These are phyloP conservation scores for Volutella citrinella DNA, from an alignment of 2,329 filamentous ascomycete genomes.

Conservation along the genomic window DNA sequence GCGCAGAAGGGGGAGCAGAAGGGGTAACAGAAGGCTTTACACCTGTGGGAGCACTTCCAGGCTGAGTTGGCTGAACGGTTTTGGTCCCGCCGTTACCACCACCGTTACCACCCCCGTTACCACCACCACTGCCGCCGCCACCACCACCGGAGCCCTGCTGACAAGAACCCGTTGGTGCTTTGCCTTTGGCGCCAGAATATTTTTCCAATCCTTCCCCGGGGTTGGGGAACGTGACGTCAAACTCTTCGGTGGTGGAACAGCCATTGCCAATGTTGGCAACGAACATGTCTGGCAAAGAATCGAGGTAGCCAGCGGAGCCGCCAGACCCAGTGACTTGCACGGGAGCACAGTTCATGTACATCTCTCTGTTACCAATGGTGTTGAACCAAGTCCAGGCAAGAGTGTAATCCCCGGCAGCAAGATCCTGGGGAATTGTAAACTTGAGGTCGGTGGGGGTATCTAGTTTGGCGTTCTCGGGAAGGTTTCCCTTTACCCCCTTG, in stretches of 20 bases:
- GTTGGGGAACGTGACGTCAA: slow-evolving; percentile 59
- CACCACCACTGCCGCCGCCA: slow-evolving; percentile 6
- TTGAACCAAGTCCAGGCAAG: slow-evolving; percentile 97
- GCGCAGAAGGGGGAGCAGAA: not conserved
- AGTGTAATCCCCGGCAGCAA: slow-evolving; percentile 73
- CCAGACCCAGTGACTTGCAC: slow-evolving; percentile 58
- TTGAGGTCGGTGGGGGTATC: slow-evolving; percentile 43
- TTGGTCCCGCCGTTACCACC: slow-evolving; percentile 1
- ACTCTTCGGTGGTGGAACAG: slow-evolving; percentile 49
- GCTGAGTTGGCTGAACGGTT: slow-evolving; percentile 2
- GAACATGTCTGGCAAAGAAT: slow-evolving; percentile 68
- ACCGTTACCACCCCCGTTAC: not conserved
- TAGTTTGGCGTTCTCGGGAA: slow-evolving; percentile 43
- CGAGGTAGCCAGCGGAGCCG: slow-evolving; percentile 51
- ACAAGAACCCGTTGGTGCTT: slow-evolving; percentile 22
- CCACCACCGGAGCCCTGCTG: slow-evolving; percentile 21
- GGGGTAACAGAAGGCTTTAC: not conserved
- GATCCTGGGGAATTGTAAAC: slow-evolving; percentile 67
- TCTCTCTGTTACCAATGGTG: slow-evolving; percentile 85
- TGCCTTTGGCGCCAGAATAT: slow-evolving; percentile 37
- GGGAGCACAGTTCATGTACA: slow-evolving; percentile 96
- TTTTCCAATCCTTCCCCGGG: slow-evolving; percentile 56
- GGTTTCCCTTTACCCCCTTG: slow-evolving; percentile 53
- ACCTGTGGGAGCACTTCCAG: too few species aligned
- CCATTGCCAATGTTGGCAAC: slow-evolving; percentile 59